Base-by-base conservation (phyloP, 75 land plant genomes). In the Gnetum montanum region DNA sequence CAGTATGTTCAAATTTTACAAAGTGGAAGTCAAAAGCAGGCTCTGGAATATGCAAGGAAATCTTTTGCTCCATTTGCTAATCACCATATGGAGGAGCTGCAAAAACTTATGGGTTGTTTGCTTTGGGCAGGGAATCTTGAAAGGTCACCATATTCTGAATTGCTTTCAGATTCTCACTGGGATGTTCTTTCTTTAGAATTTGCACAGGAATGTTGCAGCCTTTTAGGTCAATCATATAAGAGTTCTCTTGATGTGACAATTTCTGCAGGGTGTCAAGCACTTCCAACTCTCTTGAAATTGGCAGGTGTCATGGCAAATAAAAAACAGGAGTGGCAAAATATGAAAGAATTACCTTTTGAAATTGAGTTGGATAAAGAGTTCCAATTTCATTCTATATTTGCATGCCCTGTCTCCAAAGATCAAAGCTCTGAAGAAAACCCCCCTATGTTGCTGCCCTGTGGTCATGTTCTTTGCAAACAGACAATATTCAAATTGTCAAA, bases 371-470 rank as follows among this genome's bases (percentile, higher is more conserved):
- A 71, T 19, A 82, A 60, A 33, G 85, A 84, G 45, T 88, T 74
- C 54, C 93, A 91, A 68, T 91, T 78, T 33, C 97, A 91, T 53
- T 83, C 95, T 18, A 62, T 87, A 24, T 91, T 91, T 71, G 97
- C 86, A 0, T 91, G 97, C 57, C 95, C 97, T 1, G 97, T 87
- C 4, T 75, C 81, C 2, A 49, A 65, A 22, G 97, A 91, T 30
- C 97, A 78, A 58, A 77, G 69, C 16, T 72, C 73, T 5, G 85
- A 76, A 0, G 94, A 87, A 0, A 91, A 91, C 43, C 95, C 95
- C 3, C 95, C 97, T 3, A 91, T 88, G 89, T 47, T 87, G 59
- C 72, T 91, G 88, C 65, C 73, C 0, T 91, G 97, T 61, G 94
- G 94, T 25, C 97, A 91, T 60, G 97, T 84, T 4, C 78, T 91